phyloP scores from a whole-genome alignment of 2,329 filamentous ascomycete species.

The Epichloe sibirici region DNA sequence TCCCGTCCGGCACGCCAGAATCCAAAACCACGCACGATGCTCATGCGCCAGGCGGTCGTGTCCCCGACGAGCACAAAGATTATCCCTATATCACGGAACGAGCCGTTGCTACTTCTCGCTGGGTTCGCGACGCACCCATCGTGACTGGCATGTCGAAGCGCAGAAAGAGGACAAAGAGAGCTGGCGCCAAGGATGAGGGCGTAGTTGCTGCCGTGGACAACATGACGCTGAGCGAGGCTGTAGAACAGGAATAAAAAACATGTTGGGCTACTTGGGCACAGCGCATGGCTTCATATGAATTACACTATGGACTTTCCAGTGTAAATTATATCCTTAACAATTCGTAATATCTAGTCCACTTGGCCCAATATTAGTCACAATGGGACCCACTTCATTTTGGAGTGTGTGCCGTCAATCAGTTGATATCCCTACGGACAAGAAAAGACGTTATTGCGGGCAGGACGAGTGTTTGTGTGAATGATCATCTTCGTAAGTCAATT shows the following conservation, averaged over 20 bases:
- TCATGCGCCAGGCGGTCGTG: not conserved
- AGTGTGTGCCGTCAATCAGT: no score
- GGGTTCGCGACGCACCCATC: conserved; percentile 50
- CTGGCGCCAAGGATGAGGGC: not conserved
- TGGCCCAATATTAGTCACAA: no score
- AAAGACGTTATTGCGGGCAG: no score
- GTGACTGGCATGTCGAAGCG: conserved; percentile 23
- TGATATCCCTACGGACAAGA: no score
- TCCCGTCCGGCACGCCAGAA: not conserved
- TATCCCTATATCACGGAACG: conserved; percentile 59
- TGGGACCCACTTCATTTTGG: no score
- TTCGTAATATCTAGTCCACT: no score
- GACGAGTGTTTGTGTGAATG: no score
- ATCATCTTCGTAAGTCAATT: not conserved
- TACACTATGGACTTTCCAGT: no score
- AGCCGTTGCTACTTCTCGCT: conserved; percentile 54
- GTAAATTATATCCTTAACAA: no score
- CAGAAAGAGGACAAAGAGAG: conserved; percentile 22
- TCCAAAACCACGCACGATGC: not conserved
- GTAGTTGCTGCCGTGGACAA: not conserved
- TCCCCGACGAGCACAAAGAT: conserved; percentile 41
- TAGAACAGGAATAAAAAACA: not conserved
- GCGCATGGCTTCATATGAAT: no score
- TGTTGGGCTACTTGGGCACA: no score
- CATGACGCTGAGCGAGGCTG: not conserved